Evolutionary conservation across 2,329 filamentous ascomycete genomes (phyloP).

Genomic region (Lasiodiplodia theobromae): DNA sequence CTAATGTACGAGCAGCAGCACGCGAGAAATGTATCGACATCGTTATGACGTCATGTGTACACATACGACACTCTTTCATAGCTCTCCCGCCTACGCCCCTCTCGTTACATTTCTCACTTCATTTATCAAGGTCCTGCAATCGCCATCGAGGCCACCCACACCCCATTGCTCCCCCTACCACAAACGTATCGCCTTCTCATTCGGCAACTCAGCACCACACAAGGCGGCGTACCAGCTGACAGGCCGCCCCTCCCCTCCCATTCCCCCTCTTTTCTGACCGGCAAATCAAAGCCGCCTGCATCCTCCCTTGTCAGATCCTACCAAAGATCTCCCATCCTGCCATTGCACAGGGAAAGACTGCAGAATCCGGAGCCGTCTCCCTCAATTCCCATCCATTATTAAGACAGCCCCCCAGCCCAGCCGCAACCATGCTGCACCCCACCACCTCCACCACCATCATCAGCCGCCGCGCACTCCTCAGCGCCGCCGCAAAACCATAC

Average conservation of each 20-base stretch:
- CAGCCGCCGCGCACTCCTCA: neutral
- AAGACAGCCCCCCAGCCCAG: neutral
- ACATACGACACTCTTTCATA: neutral
- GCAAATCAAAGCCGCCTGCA: conserved; percentile 4
- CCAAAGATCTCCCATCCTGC: neutral
- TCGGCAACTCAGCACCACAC: neutral
- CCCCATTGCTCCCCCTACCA: neutral
- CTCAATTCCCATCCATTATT: neutral
- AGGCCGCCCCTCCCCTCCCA: neutral
- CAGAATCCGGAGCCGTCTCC: neutral
- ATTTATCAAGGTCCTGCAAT: neutral
- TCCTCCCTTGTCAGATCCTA: neutral
- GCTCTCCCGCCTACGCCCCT: neutral
- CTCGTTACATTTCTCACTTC: neutral
- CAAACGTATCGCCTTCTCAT: neutral
- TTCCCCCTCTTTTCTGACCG: conserved; percentile 2
- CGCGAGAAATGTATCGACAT: conserved; percentile 1
- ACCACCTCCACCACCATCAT: neutral
- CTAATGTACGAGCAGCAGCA: neutral
- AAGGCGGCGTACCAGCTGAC: conserved; percentile 4
- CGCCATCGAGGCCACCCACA: neutral
- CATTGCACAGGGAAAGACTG: neutral
- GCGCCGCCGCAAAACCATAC: too few relatives aligned
- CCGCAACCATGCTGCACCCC: neutral
- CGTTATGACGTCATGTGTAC: conserved; percentile 13